phyloP scores from a whole-genome alignment of 768 basidiomycete genomes.

The Lactarius deliciosus region DNA sequence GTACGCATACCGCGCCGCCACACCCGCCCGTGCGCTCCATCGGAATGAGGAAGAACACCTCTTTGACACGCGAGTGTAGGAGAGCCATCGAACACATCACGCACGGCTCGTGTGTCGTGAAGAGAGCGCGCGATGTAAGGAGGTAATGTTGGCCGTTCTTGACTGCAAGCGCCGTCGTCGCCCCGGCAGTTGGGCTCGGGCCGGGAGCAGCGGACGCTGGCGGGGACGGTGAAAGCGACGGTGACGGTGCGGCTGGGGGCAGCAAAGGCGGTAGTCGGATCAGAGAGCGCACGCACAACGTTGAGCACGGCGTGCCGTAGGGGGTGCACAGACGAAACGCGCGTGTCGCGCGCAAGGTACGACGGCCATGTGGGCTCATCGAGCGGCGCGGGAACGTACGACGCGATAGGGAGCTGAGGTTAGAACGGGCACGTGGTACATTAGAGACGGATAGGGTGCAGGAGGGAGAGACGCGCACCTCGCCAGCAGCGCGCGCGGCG shows the following conservation, averaged over 20 bases:
- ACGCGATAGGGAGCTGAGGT: constrained; percentile 69
- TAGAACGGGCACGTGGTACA: background rate
- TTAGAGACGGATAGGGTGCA: background rate
- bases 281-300: constrained; percentile 64
- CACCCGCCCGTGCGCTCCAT: constrained; percentile 86
- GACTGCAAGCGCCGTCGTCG: constrained; percentile 9
- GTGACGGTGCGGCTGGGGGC: background rate
- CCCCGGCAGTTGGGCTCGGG: constrained; percentile 22
- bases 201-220: constrained; percentile 12
- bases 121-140: constrained; percentile 78
- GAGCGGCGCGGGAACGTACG: constrained; percentile 61
- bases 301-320: constrained; percentile 86
- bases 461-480: constrained; percentile 46
- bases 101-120: constrained; percentile 95
- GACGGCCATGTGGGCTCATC: constrained; percentile 37
- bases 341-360: constrained; percentile 68
- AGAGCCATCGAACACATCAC: constrained; percentile 98
- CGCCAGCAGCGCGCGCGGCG: constrained; percentile 48
- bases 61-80: constrained; percentile 89
- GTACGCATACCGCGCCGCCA: constrained; percentile 72
- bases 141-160: constrained; percentile 81
- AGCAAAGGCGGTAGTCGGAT: constrained; percentile 36
- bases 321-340: constrained; percentile 66
- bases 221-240: constrained; percentile 26
- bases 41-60: constrained; percentile 71